Evolutionary conservation across 176 grass and related monocot species (phyloP).

Genomic region (Aegilops longissima): DNA sequence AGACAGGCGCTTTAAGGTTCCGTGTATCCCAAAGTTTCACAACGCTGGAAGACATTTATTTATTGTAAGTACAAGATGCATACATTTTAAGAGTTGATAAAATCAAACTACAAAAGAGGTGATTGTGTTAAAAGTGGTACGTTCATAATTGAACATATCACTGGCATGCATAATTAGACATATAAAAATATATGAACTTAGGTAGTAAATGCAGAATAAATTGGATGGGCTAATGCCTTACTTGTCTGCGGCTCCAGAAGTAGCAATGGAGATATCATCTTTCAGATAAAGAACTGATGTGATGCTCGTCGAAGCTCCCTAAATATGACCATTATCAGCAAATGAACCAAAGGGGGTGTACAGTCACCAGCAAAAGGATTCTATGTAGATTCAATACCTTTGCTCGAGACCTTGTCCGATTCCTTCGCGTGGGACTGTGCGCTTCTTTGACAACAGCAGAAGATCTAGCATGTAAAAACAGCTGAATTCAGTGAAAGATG

Average conservation of each 20-base stretch:
- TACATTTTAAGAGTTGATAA: not conserved
- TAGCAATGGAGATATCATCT: constrained; percentile 81
- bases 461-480: constrained; percentile 43
- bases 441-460: constrained; percentile 80
- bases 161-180: not conserved
- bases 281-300: constrained; percentile 95
- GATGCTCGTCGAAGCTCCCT: constrained; percentile 78
- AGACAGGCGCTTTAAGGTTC: constrained; percentile 62
- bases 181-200: not conserved
- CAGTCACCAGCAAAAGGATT: not conserved
- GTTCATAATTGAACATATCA: not conserved
- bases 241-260: constrained; percentile 87
- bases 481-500: constrained; percentile 29
- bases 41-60: constrained; percentile 43
- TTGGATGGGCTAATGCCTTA: constrained; percentile 23
- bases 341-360: not conserved
- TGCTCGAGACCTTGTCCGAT: constrained; percentile 52
- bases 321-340: constrained; percentile 28
- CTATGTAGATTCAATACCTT: constrained; percentile 48
- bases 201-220: constrained; percentile 5
- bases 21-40: constrained; percentile 96
- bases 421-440: constrained; percentile 47
- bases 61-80: not conserved
- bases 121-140: not conserved
- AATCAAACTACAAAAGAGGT: not conserved